These are phyloP conservation scores for Trichosporon ovoides DNA, from an alignment of 1,284 basidiomycete species.

Conservation along the genomic window DNA sequence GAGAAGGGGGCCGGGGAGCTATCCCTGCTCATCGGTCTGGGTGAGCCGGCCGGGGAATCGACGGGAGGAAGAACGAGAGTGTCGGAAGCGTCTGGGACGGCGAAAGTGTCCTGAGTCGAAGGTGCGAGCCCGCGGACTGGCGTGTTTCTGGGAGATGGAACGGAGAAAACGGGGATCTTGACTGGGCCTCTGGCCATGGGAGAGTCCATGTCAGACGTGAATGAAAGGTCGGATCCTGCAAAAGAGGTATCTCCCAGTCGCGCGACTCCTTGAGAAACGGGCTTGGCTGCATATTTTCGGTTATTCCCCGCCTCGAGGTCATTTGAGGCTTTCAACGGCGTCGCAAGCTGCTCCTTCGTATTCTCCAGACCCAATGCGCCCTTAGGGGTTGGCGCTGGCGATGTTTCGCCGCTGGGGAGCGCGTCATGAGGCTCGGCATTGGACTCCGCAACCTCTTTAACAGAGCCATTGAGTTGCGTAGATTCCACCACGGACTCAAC, in stretches of 20 bases:
- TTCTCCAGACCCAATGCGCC: too few species aligned
- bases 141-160: neutral
- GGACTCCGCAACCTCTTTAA: neutral
- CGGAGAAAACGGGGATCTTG: conserved; percentile 27
- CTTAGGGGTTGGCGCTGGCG: neutral
- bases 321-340: neutral
- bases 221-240: conserved; percentile 7
- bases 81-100: neutral
- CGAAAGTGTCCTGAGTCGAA: neutral
- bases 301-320: neutral
- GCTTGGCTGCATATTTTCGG: neutral
- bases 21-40: neutral
- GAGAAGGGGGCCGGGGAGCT: neutral
- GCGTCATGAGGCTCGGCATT: neutral
- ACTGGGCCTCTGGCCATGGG: conserved; percentile 35
- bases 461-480: neutral
- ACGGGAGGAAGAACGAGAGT: conserved; percentile 2
- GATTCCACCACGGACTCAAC: neutral
- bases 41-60: conserved; percentile 6
- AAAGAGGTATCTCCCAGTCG: neutral
- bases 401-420: neutral
- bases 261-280: neutral
- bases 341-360: neutral
- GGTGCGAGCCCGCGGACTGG: conserved; percentile 7
- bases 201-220: conserved; percentile 26